These are phyloP conservation scores for Plantago major DNA, from an alignment of 257 asterid species.

Conservation along the genomic window DNA sequence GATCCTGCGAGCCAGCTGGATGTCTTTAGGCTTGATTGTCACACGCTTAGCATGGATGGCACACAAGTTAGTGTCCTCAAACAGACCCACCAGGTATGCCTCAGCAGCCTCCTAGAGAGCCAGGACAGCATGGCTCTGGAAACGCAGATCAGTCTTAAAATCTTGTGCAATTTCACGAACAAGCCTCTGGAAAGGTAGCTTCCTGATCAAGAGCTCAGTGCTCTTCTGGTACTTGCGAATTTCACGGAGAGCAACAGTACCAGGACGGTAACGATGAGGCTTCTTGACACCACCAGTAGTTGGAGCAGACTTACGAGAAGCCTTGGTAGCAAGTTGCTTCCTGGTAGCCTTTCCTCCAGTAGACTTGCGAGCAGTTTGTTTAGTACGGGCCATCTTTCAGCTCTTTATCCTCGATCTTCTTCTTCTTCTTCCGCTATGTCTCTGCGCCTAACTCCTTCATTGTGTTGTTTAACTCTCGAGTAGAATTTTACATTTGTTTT, in stretches of 20 bases:
- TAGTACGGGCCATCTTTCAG: constrained; percentile 68
- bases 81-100: constrained; percentile 55
- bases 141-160: constrained; percentile 61
- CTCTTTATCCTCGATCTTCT: too few relatives aligned
- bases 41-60: constrained; percentile 66
- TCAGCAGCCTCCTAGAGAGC: constrained; percentile 65
- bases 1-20: constrained; percentile 58
- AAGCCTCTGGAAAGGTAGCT: constrained; percentile 61
- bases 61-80: constrained; percentile 59
- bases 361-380: constrained; percentile 64
- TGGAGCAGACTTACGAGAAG: constrained; percentile 63
- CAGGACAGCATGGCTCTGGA: constrained; percentile 59
- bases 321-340: constrained; percentile 64
- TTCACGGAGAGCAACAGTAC: constrained; percentile 59
- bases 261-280: constrained; percentile 61
- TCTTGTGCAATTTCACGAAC: constrained; percentile 67
- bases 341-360: constrained; percentile 65
- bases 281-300: constrained; percentile 64
- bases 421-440: too few relatives aligned
- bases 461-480: too few relatives aligned
- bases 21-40: constrained; percentile 50
- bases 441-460: too few relatives aligned
- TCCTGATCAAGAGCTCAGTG: constrained; percentile 60
- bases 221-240: constrained; percentile 26
- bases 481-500: too few relatives aligned